Percentiles rank a stretch among this genome's conserved stretches.
These are phyloP conservation scores for Escallonia rubra DNA, from an alignment of 129 eudicot genomes.

Conservation along the genomic window DNA sequence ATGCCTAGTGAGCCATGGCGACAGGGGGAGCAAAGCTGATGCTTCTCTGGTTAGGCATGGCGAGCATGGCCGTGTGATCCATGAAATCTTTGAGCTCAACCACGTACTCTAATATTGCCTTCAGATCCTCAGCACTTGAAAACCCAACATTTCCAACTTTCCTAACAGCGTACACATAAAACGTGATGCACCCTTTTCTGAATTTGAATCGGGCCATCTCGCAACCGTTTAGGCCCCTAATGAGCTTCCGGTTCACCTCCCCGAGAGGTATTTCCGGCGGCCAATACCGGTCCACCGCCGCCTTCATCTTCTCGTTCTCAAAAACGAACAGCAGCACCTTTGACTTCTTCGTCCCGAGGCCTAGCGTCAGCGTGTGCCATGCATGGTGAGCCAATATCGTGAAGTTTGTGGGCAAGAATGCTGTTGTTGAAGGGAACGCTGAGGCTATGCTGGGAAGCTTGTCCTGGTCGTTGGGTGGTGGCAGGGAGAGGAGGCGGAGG, in stretches of 20 bases:
- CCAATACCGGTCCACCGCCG: conserved; percentile 59
- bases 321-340: conserved; percentile 76
- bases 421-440: conserved; percentile 61
- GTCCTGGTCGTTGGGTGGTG: conserved; percentile 36
- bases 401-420: conserved; percentile 86
- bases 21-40: conserved; percentile 54
- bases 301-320: conserved; percentile 54
- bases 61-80: conserved; percentile 97
- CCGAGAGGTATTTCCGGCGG: conserved; percentile 80
- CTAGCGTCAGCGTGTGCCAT: conserved; percentile 97
- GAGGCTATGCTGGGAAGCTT: conserved; percentile 9
- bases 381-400: conserved; percentile 96
- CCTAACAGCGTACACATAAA: conserved; percentile 82
- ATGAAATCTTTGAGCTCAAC: conserved; percentile 83
- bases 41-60: conserved; percentile 81
- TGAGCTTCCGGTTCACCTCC: conserved; percentile 74
- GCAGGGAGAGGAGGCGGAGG: conserved; percentile 77
- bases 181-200: conserved; percentile 90
- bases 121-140: conserved; percentile 68
- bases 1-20: conserved; percentile 71
- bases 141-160: conserved; percentile 55
- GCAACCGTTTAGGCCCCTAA: conserved; percentile 55
- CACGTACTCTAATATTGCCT: conserved; percentile 58
- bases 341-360: conserved; percentile 86
- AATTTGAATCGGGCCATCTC: conserved; percentile 92